Conservation (phyloP, 140 eudicot genomes). For the Senecio squalidus region DNA sequence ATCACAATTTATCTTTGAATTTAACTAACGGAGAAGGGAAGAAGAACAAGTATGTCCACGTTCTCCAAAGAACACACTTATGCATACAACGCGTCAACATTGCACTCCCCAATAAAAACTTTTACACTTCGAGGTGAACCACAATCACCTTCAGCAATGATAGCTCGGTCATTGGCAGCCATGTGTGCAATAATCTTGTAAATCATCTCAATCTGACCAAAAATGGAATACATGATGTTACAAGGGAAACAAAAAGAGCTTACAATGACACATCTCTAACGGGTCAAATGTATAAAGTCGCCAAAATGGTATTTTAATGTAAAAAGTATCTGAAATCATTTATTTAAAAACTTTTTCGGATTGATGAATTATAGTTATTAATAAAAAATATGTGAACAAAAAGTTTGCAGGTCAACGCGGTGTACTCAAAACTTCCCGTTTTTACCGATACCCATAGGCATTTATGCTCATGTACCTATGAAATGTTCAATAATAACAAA, state of each 20-base stretch:
- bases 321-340: not conserved
- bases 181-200: conserved; percentile 83
- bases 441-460: not conserved
- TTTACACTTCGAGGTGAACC: conserved; percentile 89
- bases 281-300: not conserved
- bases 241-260: not conserved
- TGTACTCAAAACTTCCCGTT: not conserved
- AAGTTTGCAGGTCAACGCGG: not conserved
- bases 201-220: conserved; percentile 83
- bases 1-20: conserved; percentile 2
- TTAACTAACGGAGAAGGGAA: not conserved
- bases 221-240: not conserved
- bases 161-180: conserved; percentile 89
- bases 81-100: conserved; percentile 63
- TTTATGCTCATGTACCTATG: not conserved
- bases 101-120: conserved; percentile 46
- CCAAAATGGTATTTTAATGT: not conserved
- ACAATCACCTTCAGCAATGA: conserved; percentile 35
- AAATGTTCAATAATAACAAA: not conserved
- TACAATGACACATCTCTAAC: too few relatives aligned
- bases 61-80: conserved; percentile 13
- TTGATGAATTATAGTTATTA: too few relatives aligned
- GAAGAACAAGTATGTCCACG: not conserved
- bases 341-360: too few relatives aligned
- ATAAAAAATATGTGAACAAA: not conserved